phyloP scores from a whole-genome alignment of 768 basidiomycete genomes.

The Psilocybe subaeruginosa region DNA sequence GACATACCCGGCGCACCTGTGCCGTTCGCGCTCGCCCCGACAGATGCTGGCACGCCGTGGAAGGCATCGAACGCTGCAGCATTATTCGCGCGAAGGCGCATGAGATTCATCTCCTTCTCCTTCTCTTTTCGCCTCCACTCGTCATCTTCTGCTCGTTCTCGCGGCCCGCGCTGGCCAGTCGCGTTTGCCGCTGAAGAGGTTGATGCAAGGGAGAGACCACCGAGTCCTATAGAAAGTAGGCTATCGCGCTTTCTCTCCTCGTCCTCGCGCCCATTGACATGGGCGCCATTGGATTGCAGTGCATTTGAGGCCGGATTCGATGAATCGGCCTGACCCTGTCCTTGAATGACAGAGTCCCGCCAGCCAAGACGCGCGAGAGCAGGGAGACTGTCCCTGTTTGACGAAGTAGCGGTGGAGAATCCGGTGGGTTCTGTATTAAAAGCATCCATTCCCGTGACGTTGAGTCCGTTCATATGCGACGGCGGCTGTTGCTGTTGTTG shows the following conservation, averaged over 20 bases:
- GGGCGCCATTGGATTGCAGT: not conserved
- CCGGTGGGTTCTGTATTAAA: constrained; percentile 18
- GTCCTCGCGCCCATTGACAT: constrained; percentile 7
- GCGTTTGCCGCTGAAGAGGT: constrained; percentile 3
- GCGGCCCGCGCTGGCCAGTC: constrained; percentile 4
- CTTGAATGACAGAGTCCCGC: constrained; percentile 3
- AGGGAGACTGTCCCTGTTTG: constrained; percentile 14
- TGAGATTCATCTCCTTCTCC: constrained; percentile 42
- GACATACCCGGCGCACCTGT: constrained; percentile 34
- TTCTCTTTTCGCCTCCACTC: constrained; percentile 47
- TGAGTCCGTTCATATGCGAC: constrained; percentile 17
- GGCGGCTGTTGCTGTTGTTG: constrained; percentile 8
- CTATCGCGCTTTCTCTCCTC: constrained; percentile 26
- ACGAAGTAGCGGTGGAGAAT: not conserved
- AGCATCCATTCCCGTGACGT: constrained; percentile 7
- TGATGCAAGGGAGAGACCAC: constrained; percentile 7
- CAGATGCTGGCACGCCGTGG: constrained; percentile 52
- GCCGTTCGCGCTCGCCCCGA: not conserved
- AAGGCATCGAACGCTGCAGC: constrained; percentile 76
- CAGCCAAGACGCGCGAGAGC: constrained; percentile 6
- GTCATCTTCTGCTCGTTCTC: constrained; percentile 16
- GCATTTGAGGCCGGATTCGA: not conserved
- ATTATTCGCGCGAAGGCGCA: constrained; percentile 43
- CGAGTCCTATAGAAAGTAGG: constrained; percentile 5
- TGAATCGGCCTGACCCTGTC: not conserved